Evolutionary conservation across 495 filamentous ascomycete genomes (phyloP).

Genomic region (Aspergillus wentii): DNA sequence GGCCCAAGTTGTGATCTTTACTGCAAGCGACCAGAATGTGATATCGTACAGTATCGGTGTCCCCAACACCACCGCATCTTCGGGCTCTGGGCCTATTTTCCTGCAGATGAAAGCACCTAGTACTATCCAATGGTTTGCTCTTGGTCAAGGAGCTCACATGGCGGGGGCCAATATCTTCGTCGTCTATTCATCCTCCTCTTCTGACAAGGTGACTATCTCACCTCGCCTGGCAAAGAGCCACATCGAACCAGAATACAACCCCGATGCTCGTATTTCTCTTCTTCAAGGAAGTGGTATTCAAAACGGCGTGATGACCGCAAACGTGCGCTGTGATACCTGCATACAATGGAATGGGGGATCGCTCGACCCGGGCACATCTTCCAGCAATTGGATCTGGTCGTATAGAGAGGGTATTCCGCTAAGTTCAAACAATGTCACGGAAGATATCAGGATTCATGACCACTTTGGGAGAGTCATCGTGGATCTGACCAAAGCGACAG

Average conservation of each 20-base stretch:
- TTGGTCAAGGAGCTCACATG: conserved; percentile 63
- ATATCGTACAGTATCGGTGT: conserved; percentile 32
- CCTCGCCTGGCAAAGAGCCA: conserved; percentile 53
- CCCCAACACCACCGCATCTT: conserved; percentile 20
- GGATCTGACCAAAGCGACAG: conserved; percentile 49
- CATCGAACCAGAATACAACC: conserved; percentile 48
- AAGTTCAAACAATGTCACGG: conserved; percentile 42
- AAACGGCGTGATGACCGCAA: conserved; percentile 54
- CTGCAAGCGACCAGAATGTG: conserved; percentile 15
- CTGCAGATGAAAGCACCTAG: conserved; percentile 61
- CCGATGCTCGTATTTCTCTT: conserved; percentile 43
- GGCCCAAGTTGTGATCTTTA: conserved; percentile 24
- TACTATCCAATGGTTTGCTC: conserved; percentile 56
- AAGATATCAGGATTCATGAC: conserved; percentile 56
- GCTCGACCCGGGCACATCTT: conserved; percentile 37
- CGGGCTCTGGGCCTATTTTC: conserved; percentile 43
- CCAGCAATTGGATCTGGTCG: conserved; percentile 62
- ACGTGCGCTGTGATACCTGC: conserved; percentile 58
- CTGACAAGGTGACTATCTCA: conserved; percentile 61
- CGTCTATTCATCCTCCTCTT: conserved; percentile 50
- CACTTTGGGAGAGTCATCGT: conserved; percentile 41
- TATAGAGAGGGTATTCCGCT: conserved; percentile 54
- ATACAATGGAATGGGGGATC: conserved; percentile 46
- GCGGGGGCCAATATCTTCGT: conserved; percentile 62
- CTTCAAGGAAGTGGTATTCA: conserved; percentile 57